Conservation (phyloP, 371 early-diverging fungal species). For the Mucor indicus region DNA sequence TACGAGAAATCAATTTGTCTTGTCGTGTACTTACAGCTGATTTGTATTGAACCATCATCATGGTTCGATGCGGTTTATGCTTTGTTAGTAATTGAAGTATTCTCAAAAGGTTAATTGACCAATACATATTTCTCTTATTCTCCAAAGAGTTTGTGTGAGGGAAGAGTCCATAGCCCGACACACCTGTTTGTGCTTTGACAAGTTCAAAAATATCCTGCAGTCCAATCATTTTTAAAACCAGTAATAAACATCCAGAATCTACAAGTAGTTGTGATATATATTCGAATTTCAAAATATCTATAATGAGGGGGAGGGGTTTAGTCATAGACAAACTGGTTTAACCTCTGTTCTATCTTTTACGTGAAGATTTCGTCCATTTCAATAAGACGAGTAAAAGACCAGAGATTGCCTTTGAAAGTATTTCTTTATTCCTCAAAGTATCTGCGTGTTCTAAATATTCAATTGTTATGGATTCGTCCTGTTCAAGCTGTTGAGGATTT, state of each 20-base stretch:
- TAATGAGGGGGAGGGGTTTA: too few species aligned
- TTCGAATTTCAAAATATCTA: constrained; percentile 73
- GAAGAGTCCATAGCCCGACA: constrained; percentile 48
- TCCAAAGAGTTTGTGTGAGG: constrained; percentile 19
- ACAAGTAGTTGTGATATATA: constrained; percentile 72
- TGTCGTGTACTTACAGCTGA: constrained; percentile 59
- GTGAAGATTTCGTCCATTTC: constrained; percentile 69
- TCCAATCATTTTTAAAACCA: constrained; percentile 78
- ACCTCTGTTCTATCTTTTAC: constrained; percentile 39
- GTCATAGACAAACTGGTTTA: too few species aligned
- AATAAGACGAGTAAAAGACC: constrained; percentile 65
- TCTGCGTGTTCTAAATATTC: constrained; percentile 47
- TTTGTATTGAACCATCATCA: constrained; percentile 81
- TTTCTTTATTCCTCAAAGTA: constrained; percentile 61
- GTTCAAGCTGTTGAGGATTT: not conserved
- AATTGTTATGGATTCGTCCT: not conserved
- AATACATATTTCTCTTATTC: constrained; percentile 76
- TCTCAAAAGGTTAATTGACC: constrained; percentile 70
- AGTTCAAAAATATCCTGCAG: constrained; percentile 60
- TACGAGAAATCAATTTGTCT: too few species aligned
- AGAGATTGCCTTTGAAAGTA: constrained; percentile 74
- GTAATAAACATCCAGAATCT: constrained; percentile 77
- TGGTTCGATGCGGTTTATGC: constrained; percentile 66
- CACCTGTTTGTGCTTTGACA: constrained; percentile 55
- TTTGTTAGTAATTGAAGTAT: constrained; percentile 82